Evolutionary conservation across 2,329 filamentous ascomycete species (phyloP).

Genomic region (Nannizziopsis barbatae): DNA sequence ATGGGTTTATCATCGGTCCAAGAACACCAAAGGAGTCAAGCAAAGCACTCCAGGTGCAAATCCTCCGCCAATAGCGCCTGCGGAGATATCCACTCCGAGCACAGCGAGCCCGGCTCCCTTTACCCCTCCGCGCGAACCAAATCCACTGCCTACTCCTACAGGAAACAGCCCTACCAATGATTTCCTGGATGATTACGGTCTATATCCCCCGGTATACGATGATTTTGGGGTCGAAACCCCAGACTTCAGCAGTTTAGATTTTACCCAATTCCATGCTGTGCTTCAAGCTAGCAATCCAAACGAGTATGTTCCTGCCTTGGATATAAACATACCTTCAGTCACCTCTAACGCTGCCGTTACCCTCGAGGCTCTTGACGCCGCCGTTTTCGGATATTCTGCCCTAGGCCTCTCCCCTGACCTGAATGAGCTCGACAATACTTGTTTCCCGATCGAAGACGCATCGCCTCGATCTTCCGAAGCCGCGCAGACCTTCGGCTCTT

Average conservation of each 20-base stretch:
- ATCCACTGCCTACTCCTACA: slow-evolving; percentile 13
- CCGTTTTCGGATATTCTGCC: background rate
- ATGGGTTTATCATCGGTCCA: slow-evolving; percentile 82
- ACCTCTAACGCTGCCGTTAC: slow-evolving; percentile 14
- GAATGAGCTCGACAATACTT: no score
- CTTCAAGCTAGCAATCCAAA: slow-evolving; percentile 23
- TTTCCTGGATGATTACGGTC: slow-evolving; percentile 19
- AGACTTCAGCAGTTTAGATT: slow-evolving; percentile 16
- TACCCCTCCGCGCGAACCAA: slow-evolving; percentile 20
- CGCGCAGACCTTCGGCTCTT: background rate
- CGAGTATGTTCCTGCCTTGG: slow-evolving; percentile 20
- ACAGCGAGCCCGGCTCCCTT: slow-evolving; percentile 23
- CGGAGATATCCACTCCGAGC: slow-evolving; percentile 42
- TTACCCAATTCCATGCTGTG: slow-evolving; percentile 22
- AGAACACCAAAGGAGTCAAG: slow-evolving; percentile 66
- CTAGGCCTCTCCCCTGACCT: no score
- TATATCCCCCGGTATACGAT: slow-evolving; percentile 19
- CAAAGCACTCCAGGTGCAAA: slow-evolving; percentile 46
- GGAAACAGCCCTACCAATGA: background rate
- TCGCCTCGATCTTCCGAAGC: no score
- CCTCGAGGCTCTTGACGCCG: slow-evolving; percentile 16
- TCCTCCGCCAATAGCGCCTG: slow-evolving; percentile 49
- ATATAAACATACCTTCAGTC: slow-evolving; percentile 21
- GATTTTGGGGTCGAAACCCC: slow-evolving; percentile 17
- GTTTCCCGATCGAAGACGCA: no score